Percentiles rank a stretch among this genome's conserved stretches.
phyloP scores from a whole-genome alignment of 1,139 yeast species.

The Eremothecium cymbalariae region DNA sequence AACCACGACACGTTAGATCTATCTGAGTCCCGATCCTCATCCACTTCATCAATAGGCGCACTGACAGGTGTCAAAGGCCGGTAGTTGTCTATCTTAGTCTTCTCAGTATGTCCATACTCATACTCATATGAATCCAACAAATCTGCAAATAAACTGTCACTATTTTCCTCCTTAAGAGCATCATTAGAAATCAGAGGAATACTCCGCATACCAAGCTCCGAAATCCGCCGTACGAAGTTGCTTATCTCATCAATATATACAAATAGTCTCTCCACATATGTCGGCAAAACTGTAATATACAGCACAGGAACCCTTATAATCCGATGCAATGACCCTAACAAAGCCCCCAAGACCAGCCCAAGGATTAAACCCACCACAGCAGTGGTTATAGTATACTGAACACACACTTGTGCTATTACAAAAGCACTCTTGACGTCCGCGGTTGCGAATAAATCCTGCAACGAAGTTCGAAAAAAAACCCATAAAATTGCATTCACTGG shows the following conservation, averaged over 20 bases:
- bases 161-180: conserved; percentile 6
- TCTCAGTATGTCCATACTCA: background rate
- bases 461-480: conserved; percentile 18
- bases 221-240: background rate
- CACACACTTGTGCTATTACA: conserved; percentile 13
- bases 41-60: conserved; percentile 13
- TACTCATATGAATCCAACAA: conserved; percentile 2
- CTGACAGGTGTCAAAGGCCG: conserved; percentile 14
- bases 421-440: conserved; percentile 14
- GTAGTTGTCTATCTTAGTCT: background rate
- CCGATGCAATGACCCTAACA: conserved; percentile 19
- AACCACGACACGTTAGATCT: conserved; percentile 9
- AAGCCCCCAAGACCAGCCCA: conserved; percentile 18
- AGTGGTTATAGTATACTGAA: conserved; percentile 21
- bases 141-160: conserved; percentile 6
- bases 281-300: conserved; percentile 1
- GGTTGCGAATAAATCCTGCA: conserved; percentile 14
- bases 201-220: background rate
- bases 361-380: conserved; percentile 14
- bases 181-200: conserved; percentile 6
- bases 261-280: conserved; percentile 14
- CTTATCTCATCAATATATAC: background rate
- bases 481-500: conserved; percentile 22
- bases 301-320: conserved; percentile 16
- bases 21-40: conserved; percentile 11